Evolutionary conservation across 2,329 filamentous ascomycete genomes (phyloP), one percentile per base, ranked within the genome.

Genomic region (Stemphylium lycopersici): DNA sequence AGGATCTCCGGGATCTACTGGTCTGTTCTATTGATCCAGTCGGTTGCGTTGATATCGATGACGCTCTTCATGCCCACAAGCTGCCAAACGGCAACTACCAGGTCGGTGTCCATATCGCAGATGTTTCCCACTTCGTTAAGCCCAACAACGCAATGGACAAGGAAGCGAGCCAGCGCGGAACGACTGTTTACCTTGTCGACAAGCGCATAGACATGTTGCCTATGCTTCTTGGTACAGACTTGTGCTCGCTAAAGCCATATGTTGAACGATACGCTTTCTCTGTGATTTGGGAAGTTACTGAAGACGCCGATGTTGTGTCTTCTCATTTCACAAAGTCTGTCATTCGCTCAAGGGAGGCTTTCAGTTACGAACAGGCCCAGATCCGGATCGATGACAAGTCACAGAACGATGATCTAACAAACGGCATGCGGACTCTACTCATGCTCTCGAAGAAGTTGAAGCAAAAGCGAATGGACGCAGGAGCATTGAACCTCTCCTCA

Each of bases 161-260:
- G 42, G 95, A 99, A 78, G 95, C 95, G 3, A 95, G 91, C 70
- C 86, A 96, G 69, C 89, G 95, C 67, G 95, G 95, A 58, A 98
- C 95, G 4, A 98, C 93, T 0, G 95, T 99, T 24, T 99, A 99
- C 73, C 82, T 99, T 13, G 95, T 99, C 3, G 95, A 99, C 77
- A 99, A 99, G 82, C 92, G 95, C 67, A 99, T 99, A 68, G 96
- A 99, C 80, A 99, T 99, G 96, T 83, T 99, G 75, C 96, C 96
- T 1, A 93, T 92, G 83, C 87, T 99, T 29, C 87, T 99, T 11
- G 95, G 95, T 53, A 99, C 95, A 0, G 93, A 99, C 69, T 82
- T 99, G 1, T 99, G 95, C 78, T 99, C 95, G 0, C 81, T 99
- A 16, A 98, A 98, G 76, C 95, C 95, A 0, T 95, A 97, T 67